A percentile compares a stretch with the other conserved stretches of the same genome.
Evolutionary conservation across 495 filamentous ascomycete species (phyloP).

Genomic region (Penicillium maclennaniae): DNA sequence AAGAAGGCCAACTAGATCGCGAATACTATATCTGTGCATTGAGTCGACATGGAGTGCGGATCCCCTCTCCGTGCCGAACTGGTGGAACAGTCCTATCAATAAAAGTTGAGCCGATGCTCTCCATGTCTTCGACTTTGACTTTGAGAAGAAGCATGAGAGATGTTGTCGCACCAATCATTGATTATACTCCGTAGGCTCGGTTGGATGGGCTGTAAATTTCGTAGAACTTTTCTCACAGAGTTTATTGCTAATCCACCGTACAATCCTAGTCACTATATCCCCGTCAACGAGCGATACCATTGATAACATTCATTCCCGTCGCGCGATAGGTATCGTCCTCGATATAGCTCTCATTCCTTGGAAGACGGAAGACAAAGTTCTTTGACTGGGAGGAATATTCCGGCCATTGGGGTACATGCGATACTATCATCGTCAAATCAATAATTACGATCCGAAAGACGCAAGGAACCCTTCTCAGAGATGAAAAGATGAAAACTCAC

Average conservation of each 20-base stretch:
- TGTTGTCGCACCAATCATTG: neutral
- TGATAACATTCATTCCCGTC: constrained; percentile 30
- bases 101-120: neutral
- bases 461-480: neutral
- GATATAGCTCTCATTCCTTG: constrained; percentile 28
- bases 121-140: neutral
- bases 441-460: neutral
- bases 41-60: neutral
- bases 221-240: neutral
- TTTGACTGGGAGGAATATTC: constrained; percentile 15
- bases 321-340: constrained; percentile 30
- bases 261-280: neutral
- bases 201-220: neutral
- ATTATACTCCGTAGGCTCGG: neutral
- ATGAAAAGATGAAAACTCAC: too few relatives aligned
- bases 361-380: constrained; percentile 38
- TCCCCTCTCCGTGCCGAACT: neutral
- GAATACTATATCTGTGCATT: neutral
- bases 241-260: neutral
- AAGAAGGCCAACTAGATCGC: constrained; percentile 19
- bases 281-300: constrained; percentile 27
- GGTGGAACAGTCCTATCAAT: constrained; percentile 2
- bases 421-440: constrained; percentile 12
- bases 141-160: neutral
- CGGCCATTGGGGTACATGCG: constrained; percentile 27